Evolutionary conservation across 106 monocot genomes (phyloP), one percentile per base, ranked within the genome.

Genomic region (Apostasia shenzhenica): DNA sequence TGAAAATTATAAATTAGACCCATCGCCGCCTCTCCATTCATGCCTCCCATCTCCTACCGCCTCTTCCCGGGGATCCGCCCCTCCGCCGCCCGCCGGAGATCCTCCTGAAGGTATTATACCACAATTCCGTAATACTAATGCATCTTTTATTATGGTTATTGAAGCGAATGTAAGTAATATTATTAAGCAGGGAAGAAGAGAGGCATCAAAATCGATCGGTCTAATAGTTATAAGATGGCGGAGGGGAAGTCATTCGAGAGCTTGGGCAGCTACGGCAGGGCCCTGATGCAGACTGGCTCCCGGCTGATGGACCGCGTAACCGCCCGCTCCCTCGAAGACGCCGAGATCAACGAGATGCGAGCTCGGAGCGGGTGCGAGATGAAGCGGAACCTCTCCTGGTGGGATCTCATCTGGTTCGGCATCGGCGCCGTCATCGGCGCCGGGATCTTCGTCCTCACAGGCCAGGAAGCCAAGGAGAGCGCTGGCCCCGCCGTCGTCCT

Each of bases 331-430:
- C 48, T 68, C 41, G 85, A 81, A 11, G 11, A 62, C 59, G 55
- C 59, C 55, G 85, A 85, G 81, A 54, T 79, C 54, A 67, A 54
- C 2, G 78, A 86, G 71, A 76, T 94, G 62, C 70, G 74, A 57
- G 82, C 75, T 13, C 45, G 84, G 64, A 94, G 93, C 83, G 86
- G 86, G 39, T 74, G 81, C 78, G 82, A 86, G 56, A 94, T 89
- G 89, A 90, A 83, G 82, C 72, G 69, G 76, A 78, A 67, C 47
- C 78, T 89, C n/a, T 54, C 82, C 0, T 86, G 89, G 86, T 92
- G 92, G 92, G 92, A 92, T 66, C 93, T 94, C 54, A 86, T 84
- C 48, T 89, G 86, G 86, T 90, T 94, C 72, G 93, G 93, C 41
- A 80, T 94, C 66, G 93, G 93, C 2, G 86, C 93, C 8, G 89